Conservation (phyloP, 768 basidiomycete genomes). For the Rhizopogon vesiculosus region DNA sequence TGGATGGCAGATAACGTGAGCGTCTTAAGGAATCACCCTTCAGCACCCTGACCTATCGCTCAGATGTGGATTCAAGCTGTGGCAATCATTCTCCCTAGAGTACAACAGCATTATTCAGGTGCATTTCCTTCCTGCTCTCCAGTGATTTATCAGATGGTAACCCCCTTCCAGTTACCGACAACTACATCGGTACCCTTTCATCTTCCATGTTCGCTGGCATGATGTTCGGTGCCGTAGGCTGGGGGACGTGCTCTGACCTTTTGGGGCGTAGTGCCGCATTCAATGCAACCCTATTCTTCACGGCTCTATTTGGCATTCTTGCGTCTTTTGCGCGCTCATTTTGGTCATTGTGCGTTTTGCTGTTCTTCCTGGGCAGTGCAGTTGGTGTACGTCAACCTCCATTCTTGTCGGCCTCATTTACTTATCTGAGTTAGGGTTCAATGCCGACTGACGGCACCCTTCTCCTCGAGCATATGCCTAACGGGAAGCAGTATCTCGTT, state of each 20-base stretch:
- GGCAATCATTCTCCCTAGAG: constrained; percentile 92
- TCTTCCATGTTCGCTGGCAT: constrained; percentile 94
- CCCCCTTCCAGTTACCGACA: constrained; percentile 55
- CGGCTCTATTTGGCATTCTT: constrained; percentile 80
- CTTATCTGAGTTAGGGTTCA: constrained; percentile 53
- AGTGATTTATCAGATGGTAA: constrained; percentile 9
- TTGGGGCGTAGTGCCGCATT: constrained; percentile 88
- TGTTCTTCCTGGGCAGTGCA: constrained; percentile 89
- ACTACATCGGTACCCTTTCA: constrained; percentile 75
- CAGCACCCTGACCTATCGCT: constrained; percentile 21
- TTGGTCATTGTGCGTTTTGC: constrained; percentile 57
- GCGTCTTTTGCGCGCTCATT: constrained; percentile 75
- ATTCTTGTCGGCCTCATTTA: not conserved
- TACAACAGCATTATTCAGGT: constrained; percentile 86
- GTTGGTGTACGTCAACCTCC: constrained; percentile 68
- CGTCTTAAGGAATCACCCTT: constrained; percentile 1
- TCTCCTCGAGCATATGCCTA: constrained; percentile 88
- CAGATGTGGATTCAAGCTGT: constrained; percentile 94
- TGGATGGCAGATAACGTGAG: constrained; percentile 93
- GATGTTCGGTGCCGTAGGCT: constrained; percentile 91
- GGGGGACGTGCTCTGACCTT: constrained; percentile 92
- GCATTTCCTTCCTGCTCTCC: constrained; percentile 16
- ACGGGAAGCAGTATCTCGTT: constrained; percentile 87
- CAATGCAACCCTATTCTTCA: constrained; percentile 89
- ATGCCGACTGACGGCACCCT: constrained; percentile 98